These are phyloP conservation scores for Vitis rupestris DNA, from an alignment of 164 flowering plant genomes.

Conservation along the genomic window DNA sequence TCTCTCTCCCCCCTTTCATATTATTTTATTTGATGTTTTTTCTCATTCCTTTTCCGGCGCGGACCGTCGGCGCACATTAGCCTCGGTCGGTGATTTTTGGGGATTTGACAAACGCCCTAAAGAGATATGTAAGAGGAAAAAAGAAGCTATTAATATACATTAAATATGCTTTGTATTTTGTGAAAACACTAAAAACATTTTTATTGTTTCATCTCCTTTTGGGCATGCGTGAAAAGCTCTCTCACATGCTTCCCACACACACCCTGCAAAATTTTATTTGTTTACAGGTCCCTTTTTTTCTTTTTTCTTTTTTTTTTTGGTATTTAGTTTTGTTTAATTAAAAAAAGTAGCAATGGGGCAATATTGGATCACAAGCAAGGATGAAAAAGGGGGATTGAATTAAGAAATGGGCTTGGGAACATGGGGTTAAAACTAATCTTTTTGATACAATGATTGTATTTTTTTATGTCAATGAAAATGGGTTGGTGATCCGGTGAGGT, in stretches of 20 bases:
- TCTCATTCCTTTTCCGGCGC: constrained; percentile 20
- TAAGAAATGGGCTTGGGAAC: not conserved
- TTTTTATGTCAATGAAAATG: constrained; percentile 1
- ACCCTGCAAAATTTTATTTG: not conserved
- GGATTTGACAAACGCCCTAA: too few relatives aligned
- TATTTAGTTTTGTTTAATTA: not conserved
- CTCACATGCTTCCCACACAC: constrained; percentile 53
- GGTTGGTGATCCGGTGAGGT: not conserved
- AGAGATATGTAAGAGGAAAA: too few relatives aligned
- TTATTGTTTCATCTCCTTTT: constrained; percentile 30
- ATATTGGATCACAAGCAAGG: constrained; percentile 24
- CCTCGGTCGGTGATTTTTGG: constrained; percentile 8
- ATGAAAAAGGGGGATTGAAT: not conserved
- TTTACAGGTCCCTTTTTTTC: not conserved
- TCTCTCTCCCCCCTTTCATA: constrained; percentile 6
- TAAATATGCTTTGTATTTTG: too few relatives aligned
- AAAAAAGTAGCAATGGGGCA: constrained; percentile 2
- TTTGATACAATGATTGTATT: constrained; percentile 35
- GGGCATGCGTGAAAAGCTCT: constrained; percentile 57
- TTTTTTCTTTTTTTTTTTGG: not conserved
- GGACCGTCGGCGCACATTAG: constrained; percentile 18
- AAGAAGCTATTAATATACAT: too few relatives aligned
- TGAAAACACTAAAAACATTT: too few relatives aligned
- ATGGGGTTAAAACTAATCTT: constrained; percentile 37
- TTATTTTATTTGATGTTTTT: not conserved